These are phyloP conservation scores for Nothophytophthora sp. DNA, from an alignment of 352 stramenopile species.

Conservation along the genomic window DNA sequence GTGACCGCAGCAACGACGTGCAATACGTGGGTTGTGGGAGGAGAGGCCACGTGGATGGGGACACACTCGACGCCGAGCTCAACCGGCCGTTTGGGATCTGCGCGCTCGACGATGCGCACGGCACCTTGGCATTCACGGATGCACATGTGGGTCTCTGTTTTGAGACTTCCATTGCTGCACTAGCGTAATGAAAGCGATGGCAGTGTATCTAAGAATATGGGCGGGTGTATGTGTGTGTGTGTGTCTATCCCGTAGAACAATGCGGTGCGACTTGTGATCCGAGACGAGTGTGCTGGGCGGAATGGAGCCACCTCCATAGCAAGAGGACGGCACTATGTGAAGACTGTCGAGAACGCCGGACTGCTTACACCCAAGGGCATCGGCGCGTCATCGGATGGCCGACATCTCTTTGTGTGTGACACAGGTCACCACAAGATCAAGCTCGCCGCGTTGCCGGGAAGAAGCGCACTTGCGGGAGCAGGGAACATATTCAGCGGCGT, in stretches of 20 bases:
- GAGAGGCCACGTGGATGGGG: slow-evolving; percentile 35
- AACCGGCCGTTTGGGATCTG: slow-evolving; percentile 44
- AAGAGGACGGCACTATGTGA: slow-evolving; percentile 12
- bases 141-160: slow-evolving; percentile 19
- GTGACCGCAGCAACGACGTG: background rate
- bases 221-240: no score
- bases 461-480: slow-evolving; percentile 16
- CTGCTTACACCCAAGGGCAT: slow-evolving; percentile 54
- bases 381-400: slow-evolving; percentile 32
- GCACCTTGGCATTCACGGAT: slow-evolving; percentile 37
- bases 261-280: slow-evolving; percentile 34
- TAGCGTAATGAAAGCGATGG: no score
- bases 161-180: background rate
- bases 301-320: slow-evolving; percentile 7
- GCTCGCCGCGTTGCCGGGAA: slow-evolving; percentile 35
- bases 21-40: slow-evolving; percentile 15
- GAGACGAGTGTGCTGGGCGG: slow-evolving; percentile 6
- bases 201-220: no score
- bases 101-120: slow-evolving; percentile 14
- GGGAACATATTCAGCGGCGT: slow-evolving; percentile 14
- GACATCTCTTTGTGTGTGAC: slow-evolving; percentile 58
- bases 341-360: slow-evolving; percentile 26
- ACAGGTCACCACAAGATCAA: slow-evolving; percentile 57
- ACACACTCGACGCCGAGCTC: slow-evolving; percentile 18
- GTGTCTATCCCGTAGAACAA: slow-evolving; percentile 27